Evolutionary conservation across 1,284 basidiomycete species (phyloP).

Genomic region (Athelia psychrophila): DNA sequence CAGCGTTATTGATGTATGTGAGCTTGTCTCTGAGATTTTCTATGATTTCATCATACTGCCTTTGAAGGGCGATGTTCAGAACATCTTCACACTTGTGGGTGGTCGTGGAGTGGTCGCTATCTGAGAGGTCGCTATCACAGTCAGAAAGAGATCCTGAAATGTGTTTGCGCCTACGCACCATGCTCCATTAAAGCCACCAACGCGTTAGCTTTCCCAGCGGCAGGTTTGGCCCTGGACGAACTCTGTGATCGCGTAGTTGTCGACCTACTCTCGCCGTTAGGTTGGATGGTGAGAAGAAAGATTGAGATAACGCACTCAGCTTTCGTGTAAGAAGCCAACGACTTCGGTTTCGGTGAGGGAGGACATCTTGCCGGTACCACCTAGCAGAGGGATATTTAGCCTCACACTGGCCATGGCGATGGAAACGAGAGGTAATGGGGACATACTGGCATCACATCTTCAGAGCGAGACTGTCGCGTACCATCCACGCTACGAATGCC

Average conservation of each 20-base stretch:
- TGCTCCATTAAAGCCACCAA: too few species aligned
- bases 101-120: constrained; percentile 72
- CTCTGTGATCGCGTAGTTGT: constrained; percentile 83
- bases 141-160: too few species aligned
- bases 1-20: too few species aligned
- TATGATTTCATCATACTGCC: too few species aligned
- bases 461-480: constrained; percentile 64
- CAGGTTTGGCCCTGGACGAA: constrained; percentile 89
- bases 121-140: too few species aligned
- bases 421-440: too few species aligned
- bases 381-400: constrained; percentile 32
- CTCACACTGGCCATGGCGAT: too few species aligned
- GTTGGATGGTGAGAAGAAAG: not conserved
- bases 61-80: too few species aligned
- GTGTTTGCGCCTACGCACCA: too few species aligned
- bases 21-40: too few species aligned
- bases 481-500: constrained; percentile 75
- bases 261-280: constrained; percentile 44
- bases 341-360: constrained; percentile 69
- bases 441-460: constrained; percentile 49
- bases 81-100: constrained; percentile 38
- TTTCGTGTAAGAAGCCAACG: constrained; percentile 50
- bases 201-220: constrained; percentile 63
- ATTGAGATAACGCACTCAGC: constrained; percentile 17
- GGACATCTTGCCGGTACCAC: constrained; percentile 86